A percentile compares a stretch with the other conserved stretches of the same genome.
These are phyloP conservation scores for Nannizzia gypsea DNA, from an alignment of 2,329 filamentous ascomycete species.

Conservation along the genomic window DNA sequence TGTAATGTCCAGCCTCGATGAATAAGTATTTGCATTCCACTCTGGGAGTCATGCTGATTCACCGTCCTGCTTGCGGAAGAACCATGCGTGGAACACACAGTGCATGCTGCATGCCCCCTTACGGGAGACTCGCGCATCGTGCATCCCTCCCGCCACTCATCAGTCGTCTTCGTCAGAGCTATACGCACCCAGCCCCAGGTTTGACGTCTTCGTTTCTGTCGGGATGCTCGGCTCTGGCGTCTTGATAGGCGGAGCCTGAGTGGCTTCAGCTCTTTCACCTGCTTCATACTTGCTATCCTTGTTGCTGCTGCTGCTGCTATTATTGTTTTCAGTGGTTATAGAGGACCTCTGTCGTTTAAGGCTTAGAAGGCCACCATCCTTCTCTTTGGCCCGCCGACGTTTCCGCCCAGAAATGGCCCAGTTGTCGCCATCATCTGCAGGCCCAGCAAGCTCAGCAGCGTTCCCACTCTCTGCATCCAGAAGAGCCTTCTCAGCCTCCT, in stretches of 20 bases:
- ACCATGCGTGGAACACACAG: not conserved
- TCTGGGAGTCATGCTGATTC: not conserved
- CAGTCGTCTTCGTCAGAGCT: constrained; percentile 29
- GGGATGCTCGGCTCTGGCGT: constrained; percentile 2
- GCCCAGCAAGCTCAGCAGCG: constrained; percentile 12
- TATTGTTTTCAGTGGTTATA: constrained; percentile 2
- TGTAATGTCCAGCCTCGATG: not conserved
- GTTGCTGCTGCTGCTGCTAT: no score
- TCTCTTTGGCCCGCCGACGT: constrained; percentile 40
- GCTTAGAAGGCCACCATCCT: constrained; percentile 25
- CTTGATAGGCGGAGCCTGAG: not conserved
- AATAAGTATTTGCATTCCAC: not conserved
- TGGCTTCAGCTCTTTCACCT: not conserved
- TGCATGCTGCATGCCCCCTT: not conserved
- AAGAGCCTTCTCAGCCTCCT: constrained; percentile 44
- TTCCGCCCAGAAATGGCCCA: constrained; percentile 43
- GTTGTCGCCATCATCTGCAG: constrained; percentile 30
- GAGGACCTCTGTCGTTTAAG: constrained; percentile 35
- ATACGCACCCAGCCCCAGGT: constrained; percentile 29
- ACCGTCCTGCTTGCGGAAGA: not conserved
- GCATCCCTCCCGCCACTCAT: not conserved
- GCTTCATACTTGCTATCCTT: not conserved
- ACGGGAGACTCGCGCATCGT: not conserved
- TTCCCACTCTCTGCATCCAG: constrained; percentile 28
- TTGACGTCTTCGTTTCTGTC: constrained; percentile 12